A percentile compares a stretch with the other conserved stretches of the same genome.
Conservation (phyloP, 169 alveolate species). For the Cryptosporidium parvum region DNA sequence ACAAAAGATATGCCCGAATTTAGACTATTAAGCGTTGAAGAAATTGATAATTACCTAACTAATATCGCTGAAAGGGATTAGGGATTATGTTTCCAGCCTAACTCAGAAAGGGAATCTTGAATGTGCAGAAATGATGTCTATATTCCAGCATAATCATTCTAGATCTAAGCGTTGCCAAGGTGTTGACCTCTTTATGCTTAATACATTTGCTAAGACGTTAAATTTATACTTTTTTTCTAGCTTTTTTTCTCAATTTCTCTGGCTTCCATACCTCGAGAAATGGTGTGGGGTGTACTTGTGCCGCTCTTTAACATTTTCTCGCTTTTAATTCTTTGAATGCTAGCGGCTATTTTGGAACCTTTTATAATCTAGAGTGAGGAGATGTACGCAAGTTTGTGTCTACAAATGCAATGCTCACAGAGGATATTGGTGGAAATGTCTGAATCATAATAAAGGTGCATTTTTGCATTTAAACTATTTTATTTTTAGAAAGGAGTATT, state of each 20-base stretch:
- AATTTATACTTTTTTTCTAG: background rate
- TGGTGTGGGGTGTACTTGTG: background rate
- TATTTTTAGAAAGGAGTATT: slow-evolving; percentile 11
- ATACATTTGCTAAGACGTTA: background rate
- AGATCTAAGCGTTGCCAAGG: background rate
- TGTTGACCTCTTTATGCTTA: background rate
- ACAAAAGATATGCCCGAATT: slow-evolving; percentile 87
- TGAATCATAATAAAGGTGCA: slow-evolving; percentile 46
- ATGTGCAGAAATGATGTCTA: background rate
- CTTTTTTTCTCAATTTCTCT: background rate
- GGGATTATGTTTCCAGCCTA: slow-evolving; percentile 16
- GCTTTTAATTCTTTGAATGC: background rate
- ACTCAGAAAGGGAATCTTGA: background rate
- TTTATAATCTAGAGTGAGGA: slow-evolving; percentile 53
- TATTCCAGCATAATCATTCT: background rate
- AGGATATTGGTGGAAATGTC: slow-evolving; percentile 60
- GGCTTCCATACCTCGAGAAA: background rate
- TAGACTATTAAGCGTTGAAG: slow-evolving; percentile 88
- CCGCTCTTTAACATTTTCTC: slow-evolving; percentile 27
- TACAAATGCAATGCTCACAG: slow-evolving; percentile 69
- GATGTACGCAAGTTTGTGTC: slow-evolving; percentile 58
- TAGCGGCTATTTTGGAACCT: slow-evolving; percentile 60
- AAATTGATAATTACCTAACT: slow-evolving; percentile 88
- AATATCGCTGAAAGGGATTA: slow-evolving; percentile 90
- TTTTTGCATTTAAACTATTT: slow-evolving; percentile 40